Evolutionary conservation across 768 basidiomycete species (phyloP), one percentile per base, ranked within the genome.

Genomic region (Boletus rubropictus): DNA sequence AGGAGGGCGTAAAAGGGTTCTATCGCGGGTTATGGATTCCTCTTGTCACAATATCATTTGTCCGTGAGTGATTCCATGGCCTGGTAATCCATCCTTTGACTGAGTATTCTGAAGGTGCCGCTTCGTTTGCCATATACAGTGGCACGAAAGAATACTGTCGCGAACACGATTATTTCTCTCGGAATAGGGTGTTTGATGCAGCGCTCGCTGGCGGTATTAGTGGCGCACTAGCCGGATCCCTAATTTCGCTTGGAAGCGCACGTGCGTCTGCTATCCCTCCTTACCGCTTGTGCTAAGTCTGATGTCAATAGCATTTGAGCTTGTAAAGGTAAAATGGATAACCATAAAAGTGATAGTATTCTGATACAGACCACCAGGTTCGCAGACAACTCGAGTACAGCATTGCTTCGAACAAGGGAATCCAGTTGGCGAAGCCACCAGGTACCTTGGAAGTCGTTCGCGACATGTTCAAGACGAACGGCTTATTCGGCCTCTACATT

Each of bases 11-110:
- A 28, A 77, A 77, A 54, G 94, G 95, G 44, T 97, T 92, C 69
- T 95, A 89, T 67, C 78, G 92, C 47, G 90, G 90, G 48, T 61
- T 93, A 42, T 89, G 88, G 81, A 88, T 98, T 57, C 94, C 95
- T 39, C 79, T 97, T 46, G 75, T 92, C 68, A 95, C 93, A 8
- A 98, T 98, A 57, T 92, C 93, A 5, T 91, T 95, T 64, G 93
- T 97, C 66, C 90, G 95, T 84, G 65, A 70, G 89, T 89, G 39
- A 18, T 31, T 42, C 46, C 43, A 39, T 37, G 22, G 8, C 46
- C 43, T n/a, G 7, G 20, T 5, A 20, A 32, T 29, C n/a, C 50
- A 20, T 46, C 25, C 20, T 33, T 41, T 46, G 44, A 42, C 42
- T 51, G 28, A 51, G 34, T 2, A 32, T 48, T 32, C 17, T 52